Evolutionary conservation across 768 basidiomycete genomes (phyloP).

Genomic region (Daedaleopsis sinensis): DNA sequence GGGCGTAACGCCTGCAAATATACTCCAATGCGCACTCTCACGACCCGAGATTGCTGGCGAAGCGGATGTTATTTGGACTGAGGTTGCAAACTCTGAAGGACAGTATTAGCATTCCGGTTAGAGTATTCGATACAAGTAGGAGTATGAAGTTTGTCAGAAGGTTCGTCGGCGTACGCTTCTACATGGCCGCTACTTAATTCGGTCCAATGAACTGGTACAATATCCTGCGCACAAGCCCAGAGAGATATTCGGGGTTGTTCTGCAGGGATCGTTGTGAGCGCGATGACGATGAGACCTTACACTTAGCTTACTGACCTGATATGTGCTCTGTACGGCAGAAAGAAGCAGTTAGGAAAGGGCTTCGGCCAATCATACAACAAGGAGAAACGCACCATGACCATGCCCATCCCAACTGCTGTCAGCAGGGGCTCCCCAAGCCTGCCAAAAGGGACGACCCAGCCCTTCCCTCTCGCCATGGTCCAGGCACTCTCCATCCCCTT

Average conservation of each 20-base stretch:
- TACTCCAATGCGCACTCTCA: not conserved
- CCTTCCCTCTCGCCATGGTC: slow-evolving; percentile 75
- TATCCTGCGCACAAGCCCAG: slow-evolving; percentile 77
- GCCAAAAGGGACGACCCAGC: slow-evolving; percentile 72
- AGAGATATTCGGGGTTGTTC: slow-evolving; percentile 80
- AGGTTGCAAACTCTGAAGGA: not conserved
- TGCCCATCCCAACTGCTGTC: slow-evolving; percentile 81
- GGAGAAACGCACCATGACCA: slow-evolving; percentile 77
- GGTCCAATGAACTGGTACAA: slow-evolving; percentile 91
- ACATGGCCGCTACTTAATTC: slow-evolving; percentile 39
- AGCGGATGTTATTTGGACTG: not conserved
- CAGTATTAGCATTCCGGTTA: not conserved
- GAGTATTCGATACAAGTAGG: not conserved
- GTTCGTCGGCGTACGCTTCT: not conserved
- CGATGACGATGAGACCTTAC: not conserved
- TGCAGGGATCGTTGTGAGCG: slow-evolving; percentile 19
- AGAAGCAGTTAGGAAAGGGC: not conserved
- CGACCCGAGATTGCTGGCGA: not conserved
- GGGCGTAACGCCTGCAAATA: no score
- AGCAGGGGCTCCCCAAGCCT: slow-evolving; percentile 69
- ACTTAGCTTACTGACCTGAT: slow-evolving; percentile 50
- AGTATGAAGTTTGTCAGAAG: no score
- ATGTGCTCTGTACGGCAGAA: slow-evolving; percentile 57
- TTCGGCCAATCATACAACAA: not conserved
- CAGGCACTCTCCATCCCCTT: slow-evolving; percentile 91